A percentile compares a stretch with the other conserved stretches of the same genome.
These are phyloP conservation scores for Cyclotella sp. DNA, from an alignment of 108 stramenopile genomes.

Conservation along the genomic window DNA sequence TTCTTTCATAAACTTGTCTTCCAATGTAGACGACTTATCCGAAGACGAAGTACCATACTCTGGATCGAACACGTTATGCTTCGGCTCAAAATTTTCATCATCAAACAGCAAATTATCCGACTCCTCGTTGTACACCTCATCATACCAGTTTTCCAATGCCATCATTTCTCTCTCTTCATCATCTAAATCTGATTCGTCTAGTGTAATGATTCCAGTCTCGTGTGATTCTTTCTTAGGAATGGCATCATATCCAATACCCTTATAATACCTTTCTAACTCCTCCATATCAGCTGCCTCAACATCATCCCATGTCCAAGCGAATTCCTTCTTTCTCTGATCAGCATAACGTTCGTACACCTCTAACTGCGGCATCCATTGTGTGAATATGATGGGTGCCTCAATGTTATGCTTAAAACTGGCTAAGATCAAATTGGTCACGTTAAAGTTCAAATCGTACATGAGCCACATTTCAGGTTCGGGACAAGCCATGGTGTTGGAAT, in stretches of 20 bases:
- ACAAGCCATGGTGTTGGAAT: conserved; percentile 56
- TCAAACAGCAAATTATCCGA: conserved; percentile 83
- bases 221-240: conserved; percentile 74
- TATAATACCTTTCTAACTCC: conserved; percentile 79
- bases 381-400: conserved; percentile 78
- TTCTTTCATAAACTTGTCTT: conserved; percentile 69
- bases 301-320: conserved; percentile 85
- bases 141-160: conserved; percentile 85
- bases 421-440: conserved; percentile 84
- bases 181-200: conserved; percentile 71
- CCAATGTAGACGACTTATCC: conserved; percentile 63
- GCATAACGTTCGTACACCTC: conserved; percentile 72
- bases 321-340: conserved; percentile 66
- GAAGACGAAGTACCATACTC: conserved; percentile 69
- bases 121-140: conserved; percentile 88
- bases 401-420: conserved; percentile 83
- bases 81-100: conserved; percentile 77
- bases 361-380: conserved; percentile 88
- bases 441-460: conserved; percentile 83
- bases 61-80: conserved; percentile 79
- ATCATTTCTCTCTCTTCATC: conserved; percentile 89
- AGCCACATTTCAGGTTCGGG: conserved; percentile 68
- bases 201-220: conserved; percentile 76
- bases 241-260: conserved; percentile 77
- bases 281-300: conserved; percentile 74